Percentiles rank a stretch among this genome's conserved stretches.
Evolutionary conservation across 1,139 yeast genomes (phyloP).

Genomic region (Lodderomyces theae): DNA sequence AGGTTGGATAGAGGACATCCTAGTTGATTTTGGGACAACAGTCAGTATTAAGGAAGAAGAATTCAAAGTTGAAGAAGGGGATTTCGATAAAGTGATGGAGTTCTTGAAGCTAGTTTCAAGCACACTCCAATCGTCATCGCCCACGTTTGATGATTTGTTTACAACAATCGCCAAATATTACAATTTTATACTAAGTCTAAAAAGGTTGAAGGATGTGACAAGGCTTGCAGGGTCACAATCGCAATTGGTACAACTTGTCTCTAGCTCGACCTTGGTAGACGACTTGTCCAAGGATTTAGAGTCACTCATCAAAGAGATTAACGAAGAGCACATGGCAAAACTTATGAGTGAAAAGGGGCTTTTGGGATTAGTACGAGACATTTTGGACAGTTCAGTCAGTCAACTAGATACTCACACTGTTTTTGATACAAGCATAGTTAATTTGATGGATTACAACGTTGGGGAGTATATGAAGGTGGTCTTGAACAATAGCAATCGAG

Average conservation of each 20-base stretch:
- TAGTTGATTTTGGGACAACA: slow-evolving; percentile 16
- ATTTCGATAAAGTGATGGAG: background rate
- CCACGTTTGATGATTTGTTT: background rate
- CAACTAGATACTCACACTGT: background rate
- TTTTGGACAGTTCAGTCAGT: background rate
- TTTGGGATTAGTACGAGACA: background rate
- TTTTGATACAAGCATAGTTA: slow-evolving; percentile 17
- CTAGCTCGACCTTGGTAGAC: slow-evolving; percentile 4
- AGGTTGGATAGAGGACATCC: slow-evolving; percentile 27
- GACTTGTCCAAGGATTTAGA: slow-evolving; percentile 6
- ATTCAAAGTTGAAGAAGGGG: background rate
- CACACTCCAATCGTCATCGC: background rate
- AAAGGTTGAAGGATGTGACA: slow-evolving; percentile 13
- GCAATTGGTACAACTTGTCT: slow-evolving; percentile 8
- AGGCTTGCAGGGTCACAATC: slow-evolving; percentile 10
- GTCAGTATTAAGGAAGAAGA: too few species aligned
- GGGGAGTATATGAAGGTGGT: slow-evolving; percentile 21
- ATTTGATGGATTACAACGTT: slow-evolving; percentile 26
- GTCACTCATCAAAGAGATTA: slow-evolving; percentile 8
- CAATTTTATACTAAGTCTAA: slow-evolving; percentile 24
- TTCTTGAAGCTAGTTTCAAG: background rate
- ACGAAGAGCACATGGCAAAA: slow-evolving; percentile 6
- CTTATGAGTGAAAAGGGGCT: slow-evolving; percentile 11
- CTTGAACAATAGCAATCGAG: background rate
- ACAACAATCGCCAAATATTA: slow-evolving; percentile 16